These are phyloP conservation scores for Saccharomycodes ludwigii DNA, from an alignment of 805 yeast genomes.

Conservation along the genomic window DNA sequence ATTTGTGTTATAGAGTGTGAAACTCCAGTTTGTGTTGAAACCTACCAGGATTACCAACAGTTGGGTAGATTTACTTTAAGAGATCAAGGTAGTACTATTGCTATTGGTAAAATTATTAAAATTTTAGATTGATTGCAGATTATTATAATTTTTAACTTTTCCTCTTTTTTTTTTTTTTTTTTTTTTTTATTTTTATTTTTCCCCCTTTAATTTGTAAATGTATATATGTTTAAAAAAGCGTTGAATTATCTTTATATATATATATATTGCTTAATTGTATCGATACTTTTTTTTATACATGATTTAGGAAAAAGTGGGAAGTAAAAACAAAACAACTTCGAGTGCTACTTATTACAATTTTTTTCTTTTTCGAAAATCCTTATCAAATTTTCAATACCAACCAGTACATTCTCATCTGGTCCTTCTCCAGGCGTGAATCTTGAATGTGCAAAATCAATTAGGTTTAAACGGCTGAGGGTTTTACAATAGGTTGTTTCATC, in stretches of 20 bases:
- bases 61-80: conserved; percentile 96
- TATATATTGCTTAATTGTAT: not conserved
- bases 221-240: not conserved
- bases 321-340: not conserved
- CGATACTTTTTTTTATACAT: not conserved
- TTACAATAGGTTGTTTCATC: conserved; percentile 10
- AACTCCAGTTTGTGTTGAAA: conserved; percentile 88
- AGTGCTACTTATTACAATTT: not conserved
- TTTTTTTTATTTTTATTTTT: no score
- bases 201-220: no score
- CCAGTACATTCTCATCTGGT: conserved; percentile 56
- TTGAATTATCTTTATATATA: conserved; percentile 1
- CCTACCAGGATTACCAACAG: conserved; percentile 86
- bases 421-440: conserved; percentile 48
- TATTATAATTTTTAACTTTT: not conserved
- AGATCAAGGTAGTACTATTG: conserved; percentile 97
- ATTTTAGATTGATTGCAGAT: conserved; percentile 35
- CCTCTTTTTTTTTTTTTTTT: conserved; percentile 1
- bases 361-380: conserved; percentile 24
- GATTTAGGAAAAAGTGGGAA: not conserved
- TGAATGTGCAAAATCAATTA: conserved; percentile 91
- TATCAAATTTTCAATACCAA: conserved; percentile 58
- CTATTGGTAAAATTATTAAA: conserved; percentile 95
- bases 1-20: conserved; percentile 81
- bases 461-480: conserved; percentile 43